phyloP scores from a whole-genome alignment of 805 yeast species.

The Debaryomyces tyrocola region DNA sequence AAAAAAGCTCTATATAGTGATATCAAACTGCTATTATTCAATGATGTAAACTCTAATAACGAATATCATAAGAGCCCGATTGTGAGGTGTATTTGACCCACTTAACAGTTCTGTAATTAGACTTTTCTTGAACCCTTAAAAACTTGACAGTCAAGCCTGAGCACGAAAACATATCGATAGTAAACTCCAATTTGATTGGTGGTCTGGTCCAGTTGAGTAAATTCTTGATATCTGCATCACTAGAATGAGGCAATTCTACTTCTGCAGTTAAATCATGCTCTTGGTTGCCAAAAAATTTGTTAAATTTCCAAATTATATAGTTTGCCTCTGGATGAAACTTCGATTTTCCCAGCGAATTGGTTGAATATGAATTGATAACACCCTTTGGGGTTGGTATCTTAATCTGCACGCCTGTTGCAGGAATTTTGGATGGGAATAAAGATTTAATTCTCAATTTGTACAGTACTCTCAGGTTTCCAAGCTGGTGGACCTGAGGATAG shows the following conservation, averaged over 20 bases:
- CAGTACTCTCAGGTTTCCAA: conserved; percentile 47
- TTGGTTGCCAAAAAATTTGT: conserved; percentile 64
- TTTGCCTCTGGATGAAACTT: conserved; percentile 67
- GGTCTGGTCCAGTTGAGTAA: conserved; percentile 61
- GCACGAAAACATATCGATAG: conserved; percentile 69
- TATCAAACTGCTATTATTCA: not conserved
- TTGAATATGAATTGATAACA: conserved; percentile 23
- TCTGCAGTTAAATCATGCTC: conserved; percentile 62
- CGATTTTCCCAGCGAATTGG: conserved; percentile 63
- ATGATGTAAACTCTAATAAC: conserved; percentile 44
- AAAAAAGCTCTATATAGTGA: not conserved
- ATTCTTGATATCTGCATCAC: conserved; percentile 16
- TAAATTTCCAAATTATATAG: conserved; percentile 67
- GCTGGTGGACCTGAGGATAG: conserved; percentile 49
- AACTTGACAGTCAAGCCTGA: conserved; percentile 76
- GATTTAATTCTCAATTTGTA: conserved; percentile 65
- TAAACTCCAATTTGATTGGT: conserved; percentile 70
- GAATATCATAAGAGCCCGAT: conserved; percentile 79
- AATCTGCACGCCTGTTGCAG: conserved; percentile 64
- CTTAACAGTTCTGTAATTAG: conserved; percentile 69
- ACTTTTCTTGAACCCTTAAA: conserved; percentile 61
- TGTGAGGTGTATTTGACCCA: conserved; percentile 82
- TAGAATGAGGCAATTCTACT: conserved; percentile 32
- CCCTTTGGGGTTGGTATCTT: conserved; percentile 66
- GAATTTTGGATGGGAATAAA: conserved; percentile 53